Evolutionary conservation across 257 asterid species (phyloP).

Genomic region (Scutellaria galericulata): DNA sequence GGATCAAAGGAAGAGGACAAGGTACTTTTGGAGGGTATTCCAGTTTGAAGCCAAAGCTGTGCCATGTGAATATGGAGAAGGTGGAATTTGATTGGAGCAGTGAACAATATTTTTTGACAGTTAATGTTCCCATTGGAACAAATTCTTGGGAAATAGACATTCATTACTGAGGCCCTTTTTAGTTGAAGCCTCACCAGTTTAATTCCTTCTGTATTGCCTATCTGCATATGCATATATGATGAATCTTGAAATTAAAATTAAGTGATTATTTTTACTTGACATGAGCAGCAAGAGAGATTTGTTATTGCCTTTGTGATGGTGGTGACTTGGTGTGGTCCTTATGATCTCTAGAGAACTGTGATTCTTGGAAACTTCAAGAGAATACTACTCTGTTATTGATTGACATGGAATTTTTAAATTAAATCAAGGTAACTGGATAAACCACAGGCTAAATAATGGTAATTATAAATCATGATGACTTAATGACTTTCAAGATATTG

Average conservation of each 20-base stretch:
- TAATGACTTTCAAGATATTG: too few species aligned
- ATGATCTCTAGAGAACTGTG: background rate
- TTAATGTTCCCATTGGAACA: conserved; percentile 47
- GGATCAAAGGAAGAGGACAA: conserved; percentile 55
- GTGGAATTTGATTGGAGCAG: conserved; percentile 38
- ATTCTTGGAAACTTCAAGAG: too few species aligned
- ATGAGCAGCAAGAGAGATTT: background rate
- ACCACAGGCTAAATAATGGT: too few species aligned
- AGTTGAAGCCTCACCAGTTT: conserved; percentile 4
- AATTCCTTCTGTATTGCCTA: background rate
- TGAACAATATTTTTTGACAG: conserved; percentile 44
- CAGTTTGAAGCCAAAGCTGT: conserved; percentile 44
- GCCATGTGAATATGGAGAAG: conserved; percentile 46
- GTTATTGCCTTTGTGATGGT: background rate
- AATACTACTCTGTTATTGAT: too few species aligned
- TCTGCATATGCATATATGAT: background rate
- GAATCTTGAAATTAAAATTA: background rate
- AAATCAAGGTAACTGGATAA: too few species aligned
- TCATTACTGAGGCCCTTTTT: conserved; percentile 43
- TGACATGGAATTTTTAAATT: too few species aligned
- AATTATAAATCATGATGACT: too few species aligned
- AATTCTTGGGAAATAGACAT: conserved; percentile 54
- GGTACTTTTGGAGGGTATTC: conserved; percentile 61
- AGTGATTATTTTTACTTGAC: background rate
- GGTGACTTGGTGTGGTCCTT: background rate